Evolutionary conservation across 352 stramenopile species (phyloP), one percentile per base, ranked within the genome.

Genomic region (Halophytophthora batemanensis): DNA sequence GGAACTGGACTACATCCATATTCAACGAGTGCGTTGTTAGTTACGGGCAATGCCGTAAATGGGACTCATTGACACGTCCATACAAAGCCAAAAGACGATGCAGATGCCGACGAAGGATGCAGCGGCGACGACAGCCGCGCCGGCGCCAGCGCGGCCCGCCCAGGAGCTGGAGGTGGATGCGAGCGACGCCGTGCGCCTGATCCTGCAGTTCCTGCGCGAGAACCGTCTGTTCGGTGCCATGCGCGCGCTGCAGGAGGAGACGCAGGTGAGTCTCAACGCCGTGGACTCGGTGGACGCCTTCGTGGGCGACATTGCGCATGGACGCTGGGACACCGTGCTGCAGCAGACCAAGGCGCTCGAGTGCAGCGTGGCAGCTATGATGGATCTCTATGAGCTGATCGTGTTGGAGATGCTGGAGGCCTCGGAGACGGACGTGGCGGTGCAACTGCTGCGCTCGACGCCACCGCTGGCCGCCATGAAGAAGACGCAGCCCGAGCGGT

Each of bases 161-260:
- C 45, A 51, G 38, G 69, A 80, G 55, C 57, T 87, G 29, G 74
- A 90, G 43, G 73, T 90, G 40, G 71, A 84, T 45, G 70, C 77
- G 14, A 65, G 74, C 53, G 90, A 97, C 51, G 81, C 89, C 42
- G 74, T 97, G 47, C 83, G 87, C 21, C 69, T 98, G 22, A 90
- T 98, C 48, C 79, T 97, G 56, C 87, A 97, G 71, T 97, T 96
- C 50, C 76, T 96, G 33, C 79, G 91, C 48, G 92, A 98, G 67
- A 93, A 97, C 60, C 74, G 82, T 10, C 69, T 98, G 8, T 89
- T 89, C 38, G 44, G 69, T 21, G 72, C 87, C 8, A 82, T 98
- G 72, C 69, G 77, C 18, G 66, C 83, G 46, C 68, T 98, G 39
- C 87, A 97, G 60, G 70, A 93, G 18, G 89, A 97, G 69, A 70